Conservation (phyloP, 495 filamentous ascomycete species). For the Trichocladium antarcticum region DNA sequence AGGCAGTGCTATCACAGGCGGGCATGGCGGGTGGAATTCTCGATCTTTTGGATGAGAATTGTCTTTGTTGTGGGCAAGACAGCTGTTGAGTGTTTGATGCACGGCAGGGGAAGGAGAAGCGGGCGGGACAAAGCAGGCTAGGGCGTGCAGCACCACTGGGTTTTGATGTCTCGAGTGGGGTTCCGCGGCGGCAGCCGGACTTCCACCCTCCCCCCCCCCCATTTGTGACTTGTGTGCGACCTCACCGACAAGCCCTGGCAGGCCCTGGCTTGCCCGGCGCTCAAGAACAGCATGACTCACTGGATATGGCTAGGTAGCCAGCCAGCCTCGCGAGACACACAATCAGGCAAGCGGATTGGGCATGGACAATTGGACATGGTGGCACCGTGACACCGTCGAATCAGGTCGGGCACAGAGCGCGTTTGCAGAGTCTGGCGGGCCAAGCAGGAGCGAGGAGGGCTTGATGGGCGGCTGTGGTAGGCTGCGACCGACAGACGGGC, state of each 20-base stretch:
- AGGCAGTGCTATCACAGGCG: conserved; percentile 13
- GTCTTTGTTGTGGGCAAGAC: conserved; percentile 18
- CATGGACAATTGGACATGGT: conserved; percentile 19
- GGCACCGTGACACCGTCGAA: conserved; percentile 21
- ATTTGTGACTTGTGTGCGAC: background rate
- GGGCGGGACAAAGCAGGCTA: conserved; percentile 15
- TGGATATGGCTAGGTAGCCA: conserved; percentile 20
- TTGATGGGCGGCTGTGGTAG: too few species aligned
- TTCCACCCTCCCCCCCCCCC: background rate
- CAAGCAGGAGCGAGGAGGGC: background rate
- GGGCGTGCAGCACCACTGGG: conserved; percentile 18
- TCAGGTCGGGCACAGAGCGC: conserved; percentile 13
- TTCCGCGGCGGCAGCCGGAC: background rate
- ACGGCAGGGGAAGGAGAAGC: conserved; percentile 7
- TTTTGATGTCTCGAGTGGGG: conserved; percentile 12
- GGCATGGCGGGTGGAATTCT: conserved; percentile 21
- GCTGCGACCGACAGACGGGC: too few species aligned
- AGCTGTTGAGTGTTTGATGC: conserved; percentile 10
- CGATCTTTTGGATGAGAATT: conserved; percentile 18
- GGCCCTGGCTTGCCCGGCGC: background rate
- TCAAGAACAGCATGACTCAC: conserved; percentile 18
- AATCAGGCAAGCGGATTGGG: conserved; percentile 22
- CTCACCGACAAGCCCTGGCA: conserved; percentile 3
- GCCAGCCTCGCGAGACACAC: conserved; percentile 16
- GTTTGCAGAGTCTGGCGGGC: background rate